These are phyloP conservation scores for Gryganskiella cystojenkinii DNA, from an alignment of 192 early-diverging fungal species.

Conservation along the genomic window DNA sequence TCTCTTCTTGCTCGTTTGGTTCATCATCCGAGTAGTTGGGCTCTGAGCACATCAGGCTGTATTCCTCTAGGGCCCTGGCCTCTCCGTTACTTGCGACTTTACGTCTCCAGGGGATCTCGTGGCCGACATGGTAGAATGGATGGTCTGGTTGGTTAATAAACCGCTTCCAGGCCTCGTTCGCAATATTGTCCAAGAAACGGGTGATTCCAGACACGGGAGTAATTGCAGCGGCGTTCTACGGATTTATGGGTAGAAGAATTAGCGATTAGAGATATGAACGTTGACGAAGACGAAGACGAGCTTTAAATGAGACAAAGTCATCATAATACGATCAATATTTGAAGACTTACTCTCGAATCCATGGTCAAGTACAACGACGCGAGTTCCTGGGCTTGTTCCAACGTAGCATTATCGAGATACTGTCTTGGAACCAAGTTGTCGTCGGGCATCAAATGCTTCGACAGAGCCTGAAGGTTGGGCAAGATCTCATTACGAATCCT, in stretches of 20 bases:
- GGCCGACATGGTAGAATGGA: slow-evolving; percentile 36
- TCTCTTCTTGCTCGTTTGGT: slow-evolving; percentile 27
- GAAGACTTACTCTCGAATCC: slow-evolving; percentile 30
- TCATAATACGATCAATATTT: neutral
- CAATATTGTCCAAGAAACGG: slow-evolving; percentile 18
- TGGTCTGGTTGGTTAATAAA: slow-evolving; percentile 23
- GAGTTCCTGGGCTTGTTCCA: slow-evolving; percentile 34
- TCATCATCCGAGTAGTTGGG: slow-evolving; percentile 17
- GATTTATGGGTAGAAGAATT: neutral
- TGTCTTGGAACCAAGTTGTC: slow-evolving; percentile 12
- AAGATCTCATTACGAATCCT: slow-evolving; percentile 51
- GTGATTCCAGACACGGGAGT: slow-evolving; percentile 26
- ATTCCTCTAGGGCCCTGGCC: slow-evolving; percentile 5
- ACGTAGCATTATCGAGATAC: slow-evolving; percentile 35
- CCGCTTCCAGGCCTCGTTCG: slow-evolving; percentile 12
- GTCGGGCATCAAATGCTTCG: neutral
- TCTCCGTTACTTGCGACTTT: slow-evolving; percentile 13
- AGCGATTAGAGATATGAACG: neutral
- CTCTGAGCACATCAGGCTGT: neutral
- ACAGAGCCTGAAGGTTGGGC: slow-evolving; percentile 19
- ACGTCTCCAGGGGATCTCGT: slow-evolving; percentile 35
- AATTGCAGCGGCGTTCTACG: slow-evolving; percentile 41
- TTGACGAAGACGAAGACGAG: neutral
- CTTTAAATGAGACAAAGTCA: neutral
- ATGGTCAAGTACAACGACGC: slow-evolving; percentile 25